Conservation (phyloP, 805 yeast species). For the Brettanomyces anomalus region DNA sequence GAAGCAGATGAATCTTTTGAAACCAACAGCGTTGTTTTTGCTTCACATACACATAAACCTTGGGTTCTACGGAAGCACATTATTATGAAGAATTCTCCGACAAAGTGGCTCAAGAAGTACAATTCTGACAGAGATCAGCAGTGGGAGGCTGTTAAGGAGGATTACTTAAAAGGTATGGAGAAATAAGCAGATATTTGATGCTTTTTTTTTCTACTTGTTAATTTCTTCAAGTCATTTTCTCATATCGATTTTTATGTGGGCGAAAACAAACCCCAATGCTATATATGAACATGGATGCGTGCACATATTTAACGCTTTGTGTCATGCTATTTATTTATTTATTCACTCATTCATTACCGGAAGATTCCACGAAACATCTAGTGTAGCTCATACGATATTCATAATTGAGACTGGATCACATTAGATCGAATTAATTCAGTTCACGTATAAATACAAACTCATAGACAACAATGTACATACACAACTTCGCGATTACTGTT, state of each 20-base stretch:
- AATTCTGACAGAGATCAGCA: conserved; percentile 23
- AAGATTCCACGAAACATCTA: too few relatives aligned
- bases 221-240: background rate
- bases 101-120: conserved; percentile 28
- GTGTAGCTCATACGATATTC: too few relatives aligned
- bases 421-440: too few relatives aligned
- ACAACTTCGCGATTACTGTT: too few relatives aligned
- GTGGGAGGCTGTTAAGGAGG: conserved; percentile 27
- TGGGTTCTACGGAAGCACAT: conserved; percentile 31
- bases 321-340: too few relatives aligned
- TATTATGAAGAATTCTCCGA: conserved; percentile 31
- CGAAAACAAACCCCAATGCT: too few relatives aligned
- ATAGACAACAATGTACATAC: too few relatives aligned
- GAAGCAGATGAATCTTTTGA: conserved; percentile 72
- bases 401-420: too few relatives aligned
- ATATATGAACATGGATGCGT: too few relatives aligned
- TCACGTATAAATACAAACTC: too few relatives aligned
- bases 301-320: too few relatives aligned
- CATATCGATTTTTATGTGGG: background rate
- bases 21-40: conserved; percentile 44
- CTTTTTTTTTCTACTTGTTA: background rate
- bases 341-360: too few relatives aligned
- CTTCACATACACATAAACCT: conserved; percentile 24
- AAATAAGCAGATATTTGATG: background rate
- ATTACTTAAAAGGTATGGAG: conserved; percentile 28